Evolutionary conservation across 768 basidiomycete genomes (phyloP).

Genomic region (Pluteus cervinus): DNA sequence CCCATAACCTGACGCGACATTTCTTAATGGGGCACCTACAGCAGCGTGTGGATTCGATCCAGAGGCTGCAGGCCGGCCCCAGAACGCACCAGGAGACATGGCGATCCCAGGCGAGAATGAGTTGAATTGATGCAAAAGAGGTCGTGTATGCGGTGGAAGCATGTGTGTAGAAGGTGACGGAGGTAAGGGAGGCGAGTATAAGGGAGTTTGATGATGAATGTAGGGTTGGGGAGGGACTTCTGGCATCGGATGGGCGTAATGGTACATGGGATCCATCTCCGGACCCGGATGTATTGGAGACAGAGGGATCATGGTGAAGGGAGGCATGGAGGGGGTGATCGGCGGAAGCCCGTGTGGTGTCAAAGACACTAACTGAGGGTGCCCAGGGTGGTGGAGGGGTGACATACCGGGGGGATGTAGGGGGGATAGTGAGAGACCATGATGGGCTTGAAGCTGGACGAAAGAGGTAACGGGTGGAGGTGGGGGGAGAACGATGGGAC

Average conservation of each 20-base stretch:
- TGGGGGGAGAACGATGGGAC: conserved; percentile 64
- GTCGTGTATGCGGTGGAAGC: conserved; percentile 5
- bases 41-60: conserved; percentile 41
- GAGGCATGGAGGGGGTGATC: conserved; percentile 97
- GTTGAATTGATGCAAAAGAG: no score
- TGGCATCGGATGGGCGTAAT: conserved; percentile 6
- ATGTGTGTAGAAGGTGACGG: conserved; percentile 10
- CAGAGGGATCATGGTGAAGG: conserved; percentile 77
- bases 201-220: conserved; percentile 10
- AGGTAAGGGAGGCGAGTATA: conserved; percentile 8
- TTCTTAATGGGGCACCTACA: conserved; percentile 39
- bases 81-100: conserved; percentile 74
- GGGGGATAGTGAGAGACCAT: conserved; percentile 24
- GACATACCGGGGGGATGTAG: conserved; percentile 40
- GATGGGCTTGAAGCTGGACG: conserved; percentile 7
- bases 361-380: conserved; percentile 31
- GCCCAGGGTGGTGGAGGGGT: conserved; percentile 7
- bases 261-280: conserved; percentile 6
- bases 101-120: conserved; percentile 68
- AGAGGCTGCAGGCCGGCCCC: conserved; percentile 48
- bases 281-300: conserved; percentile 20
- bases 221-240: conserved; percentile 7
- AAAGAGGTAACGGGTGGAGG: conserved; percentile 36
- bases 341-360: conserved; percentile 84
- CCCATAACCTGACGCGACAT: background rate